Conservation (phyloP, 163 green algal species). For the Coccomyxa subellipsoidea region DNA sequence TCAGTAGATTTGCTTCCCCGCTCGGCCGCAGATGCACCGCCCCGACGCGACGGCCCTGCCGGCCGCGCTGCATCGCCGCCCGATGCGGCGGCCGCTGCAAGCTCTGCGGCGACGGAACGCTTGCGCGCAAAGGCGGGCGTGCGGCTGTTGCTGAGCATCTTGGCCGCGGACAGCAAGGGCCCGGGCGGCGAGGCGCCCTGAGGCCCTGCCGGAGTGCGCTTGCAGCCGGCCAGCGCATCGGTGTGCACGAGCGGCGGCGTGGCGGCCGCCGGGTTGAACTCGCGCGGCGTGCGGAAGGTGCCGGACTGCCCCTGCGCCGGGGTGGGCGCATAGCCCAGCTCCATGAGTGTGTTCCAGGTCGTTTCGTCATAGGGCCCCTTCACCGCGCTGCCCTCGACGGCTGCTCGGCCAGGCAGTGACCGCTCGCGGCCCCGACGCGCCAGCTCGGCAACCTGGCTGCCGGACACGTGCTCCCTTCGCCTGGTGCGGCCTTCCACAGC, state of each 20-base stretch:
- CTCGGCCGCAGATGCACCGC: not conserved
- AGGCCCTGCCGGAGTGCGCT: not conserved
- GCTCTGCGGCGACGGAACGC: not conserved
- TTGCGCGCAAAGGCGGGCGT: not conserved
- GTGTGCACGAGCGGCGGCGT: slow-evolving; percentile 5
- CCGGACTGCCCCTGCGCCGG: not conserved
- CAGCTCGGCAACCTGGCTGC: not conserved
- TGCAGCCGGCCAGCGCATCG: not conserved
- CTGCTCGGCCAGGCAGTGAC: not conserved
- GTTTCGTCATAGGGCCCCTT: not conserved
- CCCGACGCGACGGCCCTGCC: not conserved
- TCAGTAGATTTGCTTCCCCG: not conserved
- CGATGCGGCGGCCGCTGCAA: not conserved
- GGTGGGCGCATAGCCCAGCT: slow-evolving; percentile 2
- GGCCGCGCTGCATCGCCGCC: not conserved
- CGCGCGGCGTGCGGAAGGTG: not conserved
- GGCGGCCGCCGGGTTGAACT: not conserved
- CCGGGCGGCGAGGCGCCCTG: not conserved
- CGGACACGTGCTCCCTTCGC: not conserved
- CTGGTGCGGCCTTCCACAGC: too few species aligned
- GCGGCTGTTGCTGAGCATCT: not conserved
- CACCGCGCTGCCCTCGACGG: not conserved
- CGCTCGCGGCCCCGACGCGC: not conserved
- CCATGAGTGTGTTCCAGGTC: slow-evolving; percentile 4
- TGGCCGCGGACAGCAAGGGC: not conserved